phyloP scores from a whole-genome alignment of 257 asterid species.

The Solanum medicagineum region DNA sequence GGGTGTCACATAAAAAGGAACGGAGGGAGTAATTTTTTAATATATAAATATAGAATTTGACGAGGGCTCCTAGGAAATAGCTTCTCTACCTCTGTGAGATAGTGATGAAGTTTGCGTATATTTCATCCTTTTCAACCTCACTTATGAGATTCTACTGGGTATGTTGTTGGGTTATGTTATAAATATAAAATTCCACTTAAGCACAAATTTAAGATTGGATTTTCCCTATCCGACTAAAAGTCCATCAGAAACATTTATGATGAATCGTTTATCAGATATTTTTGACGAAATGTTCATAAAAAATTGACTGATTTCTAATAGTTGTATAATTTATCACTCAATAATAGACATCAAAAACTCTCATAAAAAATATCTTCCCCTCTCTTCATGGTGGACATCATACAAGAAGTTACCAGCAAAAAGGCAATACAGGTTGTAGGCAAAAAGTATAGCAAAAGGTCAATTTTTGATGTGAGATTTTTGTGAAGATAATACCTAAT shows the following conservation, averaged over 20 bases:
- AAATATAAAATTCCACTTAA: no score
- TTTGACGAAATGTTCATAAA: neutral
- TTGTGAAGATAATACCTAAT: neutral
- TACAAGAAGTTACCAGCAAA: neutral
- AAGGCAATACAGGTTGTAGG: neutral
- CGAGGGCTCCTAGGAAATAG: no score
- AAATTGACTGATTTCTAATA: neutral
- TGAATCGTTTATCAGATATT: no score
- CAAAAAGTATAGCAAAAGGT: neutral
- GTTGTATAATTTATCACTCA: neutral
- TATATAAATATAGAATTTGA: no score
- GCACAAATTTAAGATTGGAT: no score
- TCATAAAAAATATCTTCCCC: neutral
- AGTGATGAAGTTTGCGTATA: no score
- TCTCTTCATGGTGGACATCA: neutral
- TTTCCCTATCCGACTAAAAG: neutral
- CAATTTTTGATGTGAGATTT: neutral
- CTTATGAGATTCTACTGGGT: no score
- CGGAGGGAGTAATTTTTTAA: no score
- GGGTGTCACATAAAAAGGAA: no score
- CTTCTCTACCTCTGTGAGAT: no score
- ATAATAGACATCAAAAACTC: neutral
- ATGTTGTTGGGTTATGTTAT: no score
- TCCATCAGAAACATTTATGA: neutral
- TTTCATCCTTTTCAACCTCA: no score